Evolutionary conservation across 179 eudicot species (phyloP), one percentile per base, ranked within the genome.

Genomic region (Beta macrorhiza): DNA sequence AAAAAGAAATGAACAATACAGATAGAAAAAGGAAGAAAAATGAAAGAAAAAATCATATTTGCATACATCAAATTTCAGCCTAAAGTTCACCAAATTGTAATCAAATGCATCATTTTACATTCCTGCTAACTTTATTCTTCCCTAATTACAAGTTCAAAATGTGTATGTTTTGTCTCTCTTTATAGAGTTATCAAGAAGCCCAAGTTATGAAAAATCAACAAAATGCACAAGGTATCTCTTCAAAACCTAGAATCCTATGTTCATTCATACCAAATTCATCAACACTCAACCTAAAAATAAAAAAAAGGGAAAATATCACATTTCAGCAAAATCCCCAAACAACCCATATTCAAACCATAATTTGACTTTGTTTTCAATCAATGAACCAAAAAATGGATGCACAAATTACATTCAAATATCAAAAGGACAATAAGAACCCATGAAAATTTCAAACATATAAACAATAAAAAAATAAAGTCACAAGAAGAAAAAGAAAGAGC

Each of bases 81-180:
- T 29, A 29, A 29, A 29, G 32, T 29, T 29, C 32, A 29, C 32
- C 32, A 29, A 29, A 29, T 0, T 29, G 32, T 29, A 29, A 29
- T 29, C 32, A 29, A 29, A 29, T 29, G 32, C 32, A 29, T 29
- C 32, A 29, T 29, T 29, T 29, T 29, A 29, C 32, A 29, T 78
- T 86, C 84, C 56, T 71, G 57, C 37, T 51, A 20, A 37, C 61
- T 59, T 25, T 4, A 32, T 37, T 59, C 4, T 64, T n/a, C 58
- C 75, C 63, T 29, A 29, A 29, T 62, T 62, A 78, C 78, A 78
- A 61, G 72, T 75, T 83, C 73, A 75, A 61, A 73, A 55, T 56
- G 56, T 32, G 63, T 58, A 14, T 7, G 6, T 17, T 14, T 80
- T 65, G 75, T 55, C 80, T 32, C 37, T 15, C 75, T 65, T 5